Evolutionary conservation across 768 basidiomycete genomes (phyloP), one percentile per base, ranked within the genome.

Genomic region (Russula lepida): DNA sequence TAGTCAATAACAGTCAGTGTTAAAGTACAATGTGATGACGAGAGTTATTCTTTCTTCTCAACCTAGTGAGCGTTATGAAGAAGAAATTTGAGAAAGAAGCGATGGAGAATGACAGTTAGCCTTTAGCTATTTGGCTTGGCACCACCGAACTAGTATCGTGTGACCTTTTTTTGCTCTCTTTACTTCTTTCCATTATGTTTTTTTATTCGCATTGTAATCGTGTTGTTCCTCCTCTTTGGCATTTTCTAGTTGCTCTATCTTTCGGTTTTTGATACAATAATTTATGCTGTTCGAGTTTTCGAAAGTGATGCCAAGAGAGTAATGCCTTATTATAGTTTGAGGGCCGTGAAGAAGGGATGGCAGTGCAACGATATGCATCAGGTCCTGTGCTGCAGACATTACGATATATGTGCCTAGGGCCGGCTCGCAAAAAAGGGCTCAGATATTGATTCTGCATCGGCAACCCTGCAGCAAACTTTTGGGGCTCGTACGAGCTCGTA

Each of bases 21-120:
- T n/a, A n/a, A n/a, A n/a, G n/a, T 23, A 27, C 2, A 15, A 9
- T 43, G 9, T 41, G 39, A 25, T 12, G 21, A 4, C 12, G 28
- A n/a, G n/a, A n/a, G n/a, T n/a, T n/a, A 49, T 21, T 12, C 0
- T 15, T 44, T 54, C 44, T 8, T 30, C 43, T 19, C 28, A 39
- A 50, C 50, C 46, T 67, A 89, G 88, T 91, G 81, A 89, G 88
- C 69, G 82, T 85, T 7, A 88, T 91, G 82, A 91, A 91, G 77
- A 91, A 91, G 78, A 83, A 79, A 65, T 78, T 82, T 63, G 88
- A 91, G 72, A 83, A 83, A 68, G 88, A 90, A 69, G 77, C 78
- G 27, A 77, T 82, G 79, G 85, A 88, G 67, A 77, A 80, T 65
- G 84, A 85, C 32, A 58, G 64, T 19, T 63, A 62, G 46, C 41